Base-by-base conservation (phyloP, 164 flowering plant genomes). In the Protea cynaroides region DNA sequence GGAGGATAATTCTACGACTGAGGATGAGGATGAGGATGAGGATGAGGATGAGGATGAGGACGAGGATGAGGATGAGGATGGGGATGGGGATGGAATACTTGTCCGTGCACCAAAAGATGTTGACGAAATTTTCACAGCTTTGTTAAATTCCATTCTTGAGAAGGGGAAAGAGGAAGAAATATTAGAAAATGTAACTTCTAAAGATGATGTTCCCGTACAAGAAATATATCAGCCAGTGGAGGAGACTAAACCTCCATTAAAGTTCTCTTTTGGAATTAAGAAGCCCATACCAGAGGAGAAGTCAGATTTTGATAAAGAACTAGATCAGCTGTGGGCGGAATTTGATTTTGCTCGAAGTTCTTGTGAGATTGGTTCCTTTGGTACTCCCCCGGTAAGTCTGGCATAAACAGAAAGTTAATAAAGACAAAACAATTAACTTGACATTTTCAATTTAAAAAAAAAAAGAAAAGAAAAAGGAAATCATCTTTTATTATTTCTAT, bases 241-340 rank as follows among this genome's bases (percentile, higher is more conserved):
- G 46, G 65, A 65, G 50, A 44, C 40, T 4, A 0, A 25, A 13
- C 71, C 76, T 50, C 83, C 79, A 10, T 58, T 77, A 71, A 80
- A 70, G 72, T 85, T 83, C 60, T 57, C 59, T 0, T 82, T 74
- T 64, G 75, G 68, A 37, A 67, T 56, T 38, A 72, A 69, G 25
- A 72, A 75, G 47, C 19, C 72, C 13, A 22, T 14, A 29, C 54
- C 57, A 1, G 55, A 59, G 19, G 80, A 76, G 68, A 81, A 79
- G 58, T 56, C 86, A 22, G 85, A 79, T 7, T 52, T 9, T 17
- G 91, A 85, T 53, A 69, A 60, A 46, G 79, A 74, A 21, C 0
- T 73, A 53, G 83, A 81, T 25, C 23, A 58, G 21, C 70, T 87
- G 13, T 87, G 90, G 84, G 56, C 44, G 21, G 80, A 83, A 46